Evolutionary conservation across 371 early-diverging fungal genomes (phyloP).

Genomic region (Mortierella polycephala): DNA sequence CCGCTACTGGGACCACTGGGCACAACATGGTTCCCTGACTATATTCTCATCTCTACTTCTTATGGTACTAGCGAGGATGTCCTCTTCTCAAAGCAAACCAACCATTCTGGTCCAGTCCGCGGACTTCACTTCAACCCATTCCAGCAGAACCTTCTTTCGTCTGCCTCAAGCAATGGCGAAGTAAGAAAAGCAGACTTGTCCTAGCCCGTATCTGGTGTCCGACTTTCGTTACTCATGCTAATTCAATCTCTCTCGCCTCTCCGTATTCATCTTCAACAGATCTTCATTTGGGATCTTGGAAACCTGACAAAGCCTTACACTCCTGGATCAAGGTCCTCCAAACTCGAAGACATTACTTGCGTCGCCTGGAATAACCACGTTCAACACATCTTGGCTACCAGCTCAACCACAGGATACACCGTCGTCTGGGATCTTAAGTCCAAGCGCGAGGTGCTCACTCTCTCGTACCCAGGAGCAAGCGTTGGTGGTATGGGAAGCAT

Average conservation of each 20-base stretch:
- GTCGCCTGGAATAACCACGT: constrained; percentile 96
- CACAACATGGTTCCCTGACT: not conserved
- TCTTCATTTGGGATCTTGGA: constrained; percentile 94
- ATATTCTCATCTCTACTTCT: not conserved
- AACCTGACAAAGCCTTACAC: constrained; percentile 87
- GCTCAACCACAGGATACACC: constrained; percentile 90
- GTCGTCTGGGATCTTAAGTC: constrained; percentile 96
- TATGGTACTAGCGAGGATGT: constrained; percentile 56
- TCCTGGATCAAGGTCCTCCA: constrained; percentile 86
- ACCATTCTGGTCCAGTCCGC: constrained; percentile 90
- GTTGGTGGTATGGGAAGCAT: constrained; percentile 61
- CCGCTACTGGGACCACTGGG: not conserved
- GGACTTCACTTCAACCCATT: constrained; percentile 94
- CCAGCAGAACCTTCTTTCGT: constrained; percentile 87
- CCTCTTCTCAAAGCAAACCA: constrained; percentile 73
- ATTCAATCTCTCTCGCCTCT: not conserved
- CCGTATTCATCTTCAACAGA: constrained; percentile 54
- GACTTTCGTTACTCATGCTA: not conserved
- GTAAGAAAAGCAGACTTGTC: constrained; percentile 53
- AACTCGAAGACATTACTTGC: constrained; percentile 88
- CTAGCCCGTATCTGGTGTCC: not conserved
- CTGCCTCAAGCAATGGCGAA: constrained; percentile 93
- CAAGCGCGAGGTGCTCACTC: constrained; percentile 85
- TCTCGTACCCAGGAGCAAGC: constrained; percentile 72
- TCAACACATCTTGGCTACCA: constrained; percentile 92